A percentile compares a stretch with the other conserved stretches of the same genome.
Conservation (phyloP, 2,329 filamentous ascomycete genomes). For the Penicillium sp. region DNA sequence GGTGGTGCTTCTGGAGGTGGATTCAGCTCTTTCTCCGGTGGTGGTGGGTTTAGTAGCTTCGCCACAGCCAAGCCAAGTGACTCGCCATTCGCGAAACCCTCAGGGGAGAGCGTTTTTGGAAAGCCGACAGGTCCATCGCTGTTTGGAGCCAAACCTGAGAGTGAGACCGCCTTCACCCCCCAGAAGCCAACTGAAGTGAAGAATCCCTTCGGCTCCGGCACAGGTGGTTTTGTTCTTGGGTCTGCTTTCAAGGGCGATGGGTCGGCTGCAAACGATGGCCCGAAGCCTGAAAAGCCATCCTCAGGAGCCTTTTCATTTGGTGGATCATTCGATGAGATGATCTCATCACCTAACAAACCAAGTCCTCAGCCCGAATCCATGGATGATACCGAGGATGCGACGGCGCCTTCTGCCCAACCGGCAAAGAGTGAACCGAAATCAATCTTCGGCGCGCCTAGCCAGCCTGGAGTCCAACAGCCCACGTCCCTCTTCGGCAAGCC, state of each 20-base stretch:
- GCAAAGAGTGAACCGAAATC: conserved; percentile 28
- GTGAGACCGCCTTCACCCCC: conserved; percentile 28
- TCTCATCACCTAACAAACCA: conserved; percentile 34
- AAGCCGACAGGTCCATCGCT: conserved; percentile 28
- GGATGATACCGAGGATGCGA: conserved; percentile 36
- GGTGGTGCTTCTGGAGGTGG: conserved; percentile 29
- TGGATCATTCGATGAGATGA: conserved; percentile 40
- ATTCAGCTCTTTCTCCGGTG: conserved; percentile 36
- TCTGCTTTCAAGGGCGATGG: conserved; percentile 47
- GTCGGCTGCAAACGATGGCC: conserved; percentile 39
- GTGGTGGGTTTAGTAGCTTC: conserved; percentile 27
- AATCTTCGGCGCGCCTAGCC: conserved; percentile 27
- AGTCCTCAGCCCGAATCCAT: conserved; percentile 37
- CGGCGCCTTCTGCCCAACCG: conserved; percentile 13
- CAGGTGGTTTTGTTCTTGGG: conserved; percentile 41
- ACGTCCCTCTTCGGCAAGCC: conserved; percentile 34
- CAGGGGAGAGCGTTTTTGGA: conserved; percentile 17
- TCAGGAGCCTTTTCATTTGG: conserved; percentile 40
- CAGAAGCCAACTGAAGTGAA: conserved; percentile 27
- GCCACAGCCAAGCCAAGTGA: conserved; percentile 22
- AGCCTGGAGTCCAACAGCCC: conserved; percentile 25
- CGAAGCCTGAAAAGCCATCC: conserved; percentile 38
- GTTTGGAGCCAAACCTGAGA: conserved; percentile 30
- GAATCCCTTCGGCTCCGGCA: conserved; percentile 28
- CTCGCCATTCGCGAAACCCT: conserved; percentile 17